A percentile compares a stretch with the other conserved stretches of the same genome.
phyloP scores from a whole-genome alignment of 768 basidiomycete genomes.

The Mycena alexandri region DNA sequence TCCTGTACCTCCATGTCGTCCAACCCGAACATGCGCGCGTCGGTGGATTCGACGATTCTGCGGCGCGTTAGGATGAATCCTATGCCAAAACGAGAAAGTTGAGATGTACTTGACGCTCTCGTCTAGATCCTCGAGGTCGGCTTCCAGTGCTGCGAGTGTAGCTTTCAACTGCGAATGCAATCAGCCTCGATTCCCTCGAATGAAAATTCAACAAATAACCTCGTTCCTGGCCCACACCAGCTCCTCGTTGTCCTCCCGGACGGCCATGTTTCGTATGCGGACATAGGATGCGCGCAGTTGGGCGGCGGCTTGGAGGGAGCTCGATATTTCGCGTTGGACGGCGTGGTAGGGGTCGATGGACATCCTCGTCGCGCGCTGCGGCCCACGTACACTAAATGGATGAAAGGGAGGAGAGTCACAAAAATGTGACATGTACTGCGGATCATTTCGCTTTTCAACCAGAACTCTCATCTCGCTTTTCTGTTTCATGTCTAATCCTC shows the following conservation, averaged over 20 bases:
- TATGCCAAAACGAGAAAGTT: constrained; percentile 8
- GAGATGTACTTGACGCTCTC: constrained; percentile 92
- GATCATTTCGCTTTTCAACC: too few species aligned
- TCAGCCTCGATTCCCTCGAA: background rate
- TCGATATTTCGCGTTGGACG: constrained; percentile 86
- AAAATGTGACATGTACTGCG: too few species aligned
- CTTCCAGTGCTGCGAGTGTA: constrained; percentile 82
- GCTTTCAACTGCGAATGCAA: constrained; percentile 71
- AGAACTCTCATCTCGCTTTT: too few species aligned
- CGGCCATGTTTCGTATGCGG: constrained; percentile 81
- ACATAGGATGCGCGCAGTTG: constrained; percentile 82
- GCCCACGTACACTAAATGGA: background rate
- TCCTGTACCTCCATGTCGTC: constrained; percentile 81
- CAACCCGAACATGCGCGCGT: constrained; percentile 87
- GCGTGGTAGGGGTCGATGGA: constrained; percentile 89
- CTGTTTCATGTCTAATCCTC: too few species aligned
- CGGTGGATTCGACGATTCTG: constrained; percentile 90
- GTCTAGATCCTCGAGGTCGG: constrained; percentile 93
- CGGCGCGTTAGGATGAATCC: constrained; percentile 21
- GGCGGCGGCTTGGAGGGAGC: constrained; percentile 76
- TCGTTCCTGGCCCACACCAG: constrained; percentile 84
- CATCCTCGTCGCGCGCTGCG: constrained; percentile 53
- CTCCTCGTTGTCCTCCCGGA: constrained; percentile 79
- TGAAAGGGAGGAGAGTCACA: too few species aligned
- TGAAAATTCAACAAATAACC: constrained; percentile 52